Evolutionary conservation across 495 filamentous ascomycete genomes (phyloP), one percentile per base, ranked within the genome.

Genomic region (Penicillium coffeae): DNA sequence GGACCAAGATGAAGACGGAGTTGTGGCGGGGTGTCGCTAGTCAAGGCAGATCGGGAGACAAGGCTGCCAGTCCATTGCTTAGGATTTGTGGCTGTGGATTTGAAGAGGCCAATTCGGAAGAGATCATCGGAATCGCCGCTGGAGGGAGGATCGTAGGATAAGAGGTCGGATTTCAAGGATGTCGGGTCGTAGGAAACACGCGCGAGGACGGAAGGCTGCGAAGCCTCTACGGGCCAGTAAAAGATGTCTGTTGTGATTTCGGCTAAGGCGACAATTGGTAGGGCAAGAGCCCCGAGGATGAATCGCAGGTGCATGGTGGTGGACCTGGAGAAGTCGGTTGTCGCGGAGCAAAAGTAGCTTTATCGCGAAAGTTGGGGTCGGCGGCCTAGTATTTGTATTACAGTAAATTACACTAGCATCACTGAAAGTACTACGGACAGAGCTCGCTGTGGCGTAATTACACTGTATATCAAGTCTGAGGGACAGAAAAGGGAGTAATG

Each of bases 41-140:
- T 44, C 27, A 71, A 54, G 2, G 65, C 61, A 5, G 68, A 58
- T 30, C 47, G 36, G 5, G 70, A 66, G 3, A 66, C 63, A 12
- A 74, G 54, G 38, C 62, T 68, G 8, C 72, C 72, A 3, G 65
- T 57, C 72, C 72, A 75, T 60, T 71, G 65, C 38, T 63, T 72
- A 13, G 57, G 27, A 34, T 60, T 63, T 19, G 53, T 49, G 1
- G 54, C 21, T 1, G 57, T 59, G 1, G 57, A 39, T 1, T 58
- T 61, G 43, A 68, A 74, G 20, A 73, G 53, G 13, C 72, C 72
- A 2, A 75, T 50, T 8, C 72, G 71, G 35, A 69, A 55, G 7
- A 73, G 53, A 7, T 41, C 52, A 12, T 65, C 52, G 6, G 21
- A 19, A 21, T 12, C 4, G 9, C 36, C 15, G 15, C 45, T 48